Percentiles rank a stretch among this genome's conserved stretches.
These are phyloP conservation scores for Apiotrichum montevideense DNA, from an alignment of 1,284 basidiomycete species.

Conservation along the genomic window DNA sequence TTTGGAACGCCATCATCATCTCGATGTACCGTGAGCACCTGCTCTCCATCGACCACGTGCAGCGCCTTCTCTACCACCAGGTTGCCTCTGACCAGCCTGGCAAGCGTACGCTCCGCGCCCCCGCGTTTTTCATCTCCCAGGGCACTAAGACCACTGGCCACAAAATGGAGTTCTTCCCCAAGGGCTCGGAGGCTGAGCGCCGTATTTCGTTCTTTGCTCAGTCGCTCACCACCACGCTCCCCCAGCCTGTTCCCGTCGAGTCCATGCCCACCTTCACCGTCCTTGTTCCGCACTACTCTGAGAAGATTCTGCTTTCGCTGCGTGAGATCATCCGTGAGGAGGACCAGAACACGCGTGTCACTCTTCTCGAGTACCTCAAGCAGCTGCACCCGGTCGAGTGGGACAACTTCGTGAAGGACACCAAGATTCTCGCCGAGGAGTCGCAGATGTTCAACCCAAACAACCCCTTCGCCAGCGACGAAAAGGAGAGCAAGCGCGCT, in stretches of 20 bases:
- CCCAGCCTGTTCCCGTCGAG: constrained; percentile 83
- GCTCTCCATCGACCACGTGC: constrained; percentile 91
- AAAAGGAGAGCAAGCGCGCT: constrained; percentile 69
- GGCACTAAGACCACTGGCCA: constrained; percentile 61
- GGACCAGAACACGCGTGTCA: constrained; percentile 90
- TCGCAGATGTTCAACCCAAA: constrained; percentile 70
- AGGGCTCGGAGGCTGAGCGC: constrained; percentile 84
- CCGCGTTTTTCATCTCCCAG: constrained; percentile 91
- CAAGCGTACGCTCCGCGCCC: constrained; percentile 79
- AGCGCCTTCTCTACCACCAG: constrained; percentile 90
- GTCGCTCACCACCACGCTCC: constrained; percentile 81
- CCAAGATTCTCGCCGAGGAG: constrained; percentile 97
- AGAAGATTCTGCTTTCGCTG: constrained; percentile 88
- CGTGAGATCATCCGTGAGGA: constrained; percentile 95
- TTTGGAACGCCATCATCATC: constrained; percentile 97
- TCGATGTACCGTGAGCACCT: constrained; percentile 98
- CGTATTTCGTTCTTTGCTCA: constrained; percentile 96
- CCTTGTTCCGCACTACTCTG: constrained; percentile 89
- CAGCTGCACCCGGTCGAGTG: constrained; percentile 97
- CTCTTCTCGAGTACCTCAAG: constrained; percentile 92
- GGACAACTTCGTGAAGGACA: constrained; percentile 99
- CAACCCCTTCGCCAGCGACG: constrained; percentile 69
- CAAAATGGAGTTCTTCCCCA: constrained; percentile 87
- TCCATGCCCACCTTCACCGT: constrained; percentile 98
- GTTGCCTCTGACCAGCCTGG: constrained; percentile 76